Evolutionary conservation across 768 basidiomycete genomes (phyloP).

Genomic region (Russula lepida): DNA sequence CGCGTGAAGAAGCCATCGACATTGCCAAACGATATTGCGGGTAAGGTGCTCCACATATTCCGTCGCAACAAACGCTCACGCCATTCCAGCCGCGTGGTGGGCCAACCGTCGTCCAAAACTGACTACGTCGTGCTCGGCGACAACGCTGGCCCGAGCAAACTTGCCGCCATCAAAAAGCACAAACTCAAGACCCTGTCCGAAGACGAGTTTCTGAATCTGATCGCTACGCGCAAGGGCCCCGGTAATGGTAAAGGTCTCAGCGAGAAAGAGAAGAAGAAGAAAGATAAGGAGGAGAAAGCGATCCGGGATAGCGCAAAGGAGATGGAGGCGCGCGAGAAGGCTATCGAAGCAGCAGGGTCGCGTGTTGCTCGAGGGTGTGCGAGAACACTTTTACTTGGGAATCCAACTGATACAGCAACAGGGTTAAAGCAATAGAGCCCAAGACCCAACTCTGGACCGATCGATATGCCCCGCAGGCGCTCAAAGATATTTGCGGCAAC

Average conservation of each 20-base stretch:
- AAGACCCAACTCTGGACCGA: conserved; percentile 86
- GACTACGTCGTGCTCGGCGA: conserved; percentile 83
- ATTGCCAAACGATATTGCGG: conserved; percentile 90
- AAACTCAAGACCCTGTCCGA: conserved; percentile 69
- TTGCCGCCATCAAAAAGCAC: conserved; percentile 81
- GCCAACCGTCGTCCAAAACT: conserved; percentile 84
- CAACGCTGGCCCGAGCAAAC: conserved; percentile 81
- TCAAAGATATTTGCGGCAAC: conserved; percentile 94
- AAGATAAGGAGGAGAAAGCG: conserved; percentile 70
- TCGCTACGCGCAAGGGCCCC: conserved; percentile 58
- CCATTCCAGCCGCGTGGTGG: conserved; percentile 63
- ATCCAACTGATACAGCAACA: conserved; percentile 10
- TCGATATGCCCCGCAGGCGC: conserved; percentile 79
- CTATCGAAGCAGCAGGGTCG: conserved; percentile 20
- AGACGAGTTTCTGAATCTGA: conserved; percentile 79
- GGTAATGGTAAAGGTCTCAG: conserved; percentile 42
- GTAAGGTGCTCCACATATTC: conserved; percentile 37
- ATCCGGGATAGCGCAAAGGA: conserved; percentile 67
- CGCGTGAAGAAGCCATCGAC: conserved; percentile 80
- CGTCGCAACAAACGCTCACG: not conserved
- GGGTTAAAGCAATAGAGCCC: conserved; percentile 34
- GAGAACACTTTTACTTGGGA: conserved; percentile 1
- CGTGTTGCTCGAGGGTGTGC: conserved; percentile 22
- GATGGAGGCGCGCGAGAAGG: conserved; percentile 66
- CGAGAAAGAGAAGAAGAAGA: conserved; percentile 73